phyloP scores from a whole-genome alignment of 805 yeast species.

The Barnettozyma populi region DNA sequence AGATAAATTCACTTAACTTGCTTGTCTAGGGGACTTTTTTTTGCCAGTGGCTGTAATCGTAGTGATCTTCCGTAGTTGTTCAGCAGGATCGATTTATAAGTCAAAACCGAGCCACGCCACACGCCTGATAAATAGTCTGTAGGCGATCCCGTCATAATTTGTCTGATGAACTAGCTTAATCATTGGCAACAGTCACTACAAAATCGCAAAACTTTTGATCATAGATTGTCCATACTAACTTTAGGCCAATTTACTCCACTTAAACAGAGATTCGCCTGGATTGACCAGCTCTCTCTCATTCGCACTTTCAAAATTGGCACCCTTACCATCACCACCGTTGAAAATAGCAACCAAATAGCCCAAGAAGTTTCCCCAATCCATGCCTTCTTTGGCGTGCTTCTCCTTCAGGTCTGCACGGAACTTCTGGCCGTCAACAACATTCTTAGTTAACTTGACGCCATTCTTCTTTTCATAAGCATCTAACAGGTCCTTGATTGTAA shows the following conservation, averaged over 20 bases:
- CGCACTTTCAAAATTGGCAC: slow-evolving; percentile 25
- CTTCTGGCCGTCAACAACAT: slow-evolving; percentile 25
- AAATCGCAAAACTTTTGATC: not conserved
- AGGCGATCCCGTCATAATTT: no score
- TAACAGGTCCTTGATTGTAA: slow-evolving; percentile 35
- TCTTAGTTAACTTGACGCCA: slow-evolving; percentile 25
- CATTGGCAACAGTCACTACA: no score
- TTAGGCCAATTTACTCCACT: slow-evolving; percentile 32
- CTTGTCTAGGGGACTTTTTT: slow-evolving; percentile 45
- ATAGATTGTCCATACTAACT: not conserved
- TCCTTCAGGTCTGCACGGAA: not conserved
- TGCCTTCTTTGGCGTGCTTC: slow-evolving; percentile 10
- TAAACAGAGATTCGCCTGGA: slow-evolving; percentile 39
- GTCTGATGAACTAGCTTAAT: no score
- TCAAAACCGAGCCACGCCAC: no score
- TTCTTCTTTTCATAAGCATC: slow-evolving; percentile 36
- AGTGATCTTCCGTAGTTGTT: not conserved
- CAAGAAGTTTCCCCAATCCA: slow-evolving; percentile 34
- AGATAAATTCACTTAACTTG: slow-evolving; percentile 41
- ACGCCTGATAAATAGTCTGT: no score
- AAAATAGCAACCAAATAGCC: slow-evolving; percentile 30
- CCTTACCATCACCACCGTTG: slow-evolving; percentile 38
- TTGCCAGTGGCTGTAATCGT: slow-evolving; percentile 45
- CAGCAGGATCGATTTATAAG: no score
- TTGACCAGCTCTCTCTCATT: slow-evolving; percentile 39